phyloP scores from a whole-genome alignment of 2,329 filamentous ascomycete species.

The Paracoccidioides brasiliensis region DNA sequence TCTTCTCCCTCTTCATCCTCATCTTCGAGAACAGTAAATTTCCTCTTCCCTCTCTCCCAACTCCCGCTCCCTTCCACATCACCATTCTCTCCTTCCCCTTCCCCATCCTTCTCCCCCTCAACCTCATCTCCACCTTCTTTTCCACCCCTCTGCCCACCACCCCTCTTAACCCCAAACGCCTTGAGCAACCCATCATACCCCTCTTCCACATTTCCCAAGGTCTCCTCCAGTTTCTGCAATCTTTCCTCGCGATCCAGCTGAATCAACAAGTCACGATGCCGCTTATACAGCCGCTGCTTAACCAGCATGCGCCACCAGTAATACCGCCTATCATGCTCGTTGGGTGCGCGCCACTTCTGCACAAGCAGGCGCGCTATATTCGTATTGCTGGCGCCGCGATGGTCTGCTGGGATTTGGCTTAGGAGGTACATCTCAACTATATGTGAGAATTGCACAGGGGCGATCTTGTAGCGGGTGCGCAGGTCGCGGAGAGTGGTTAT shows the following conservation, averaged over 20 bases:
- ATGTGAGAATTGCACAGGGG: conserved; percentile 47
- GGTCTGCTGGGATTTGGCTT: conserved; percentile 38
- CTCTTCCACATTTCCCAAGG: conserved; percentile 43
- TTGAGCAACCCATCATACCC: conserved; percentile 46
- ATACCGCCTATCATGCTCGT: conserved; percentile 46
- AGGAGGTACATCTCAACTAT: conserved; percentile 51
- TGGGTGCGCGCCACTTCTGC: conserved; percentile 33
- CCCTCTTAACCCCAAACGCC: conserved; percentile 16
- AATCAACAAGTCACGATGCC: conserved; percentile 46
- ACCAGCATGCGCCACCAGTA: conserved; percentile 53
- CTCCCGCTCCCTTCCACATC: conserved; percentile 16
- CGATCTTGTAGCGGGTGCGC: conserved; percentile 43
- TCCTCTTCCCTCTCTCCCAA: conserved; percentile 19
- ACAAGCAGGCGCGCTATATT: conserved; percentile 40
- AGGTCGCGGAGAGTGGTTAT: conserved; percentile 37
- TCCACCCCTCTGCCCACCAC: conserved; percentile 10
- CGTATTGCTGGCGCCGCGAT: conserved; percentile 37
- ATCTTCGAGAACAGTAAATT: conserved; percentile 20
- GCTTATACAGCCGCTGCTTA: conserved; percentile 49
- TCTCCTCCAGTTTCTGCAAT: conserved; percentile 46
- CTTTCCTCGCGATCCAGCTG: conserved; percentile 46
- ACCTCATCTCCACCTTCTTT: conserved; percentile 16
- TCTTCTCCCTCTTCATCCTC: conserved; percentile 12
- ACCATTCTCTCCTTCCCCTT: conserved; percentile 11
- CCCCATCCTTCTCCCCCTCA: conserved; percentile 13